phyloP scores from a whole-genome alignment of 257 asterid species.

The Salvia miltiorrhiza region DNA sequence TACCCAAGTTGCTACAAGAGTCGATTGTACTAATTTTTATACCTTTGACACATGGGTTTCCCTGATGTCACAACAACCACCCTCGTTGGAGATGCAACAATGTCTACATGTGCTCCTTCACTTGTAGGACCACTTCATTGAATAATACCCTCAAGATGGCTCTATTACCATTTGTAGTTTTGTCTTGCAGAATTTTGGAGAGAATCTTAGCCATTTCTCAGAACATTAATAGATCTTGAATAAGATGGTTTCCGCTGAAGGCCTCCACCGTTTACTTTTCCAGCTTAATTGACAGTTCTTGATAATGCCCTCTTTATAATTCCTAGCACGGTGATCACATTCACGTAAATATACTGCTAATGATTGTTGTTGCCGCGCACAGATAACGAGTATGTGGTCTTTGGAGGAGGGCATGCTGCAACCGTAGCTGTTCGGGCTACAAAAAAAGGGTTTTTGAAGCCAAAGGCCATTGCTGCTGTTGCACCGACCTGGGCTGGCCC shows the following conservation, averaged over 20 bases:
- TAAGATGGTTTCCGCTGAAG: background rate
- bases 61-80: no score
- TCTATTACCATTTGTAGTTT: no score
- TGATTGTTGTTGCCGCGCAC: slow-evolving; percentile 22
- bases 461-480: slow-evolving; percentile 84
- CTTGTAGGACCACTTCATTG: no score
- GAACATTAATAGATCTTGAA: background rate
- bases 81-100: no score
- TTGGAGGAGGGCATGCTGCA: slow-evolving; percentile 99
- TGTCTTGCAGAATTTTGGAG: background rate
- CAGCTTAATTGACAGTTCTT: background rate
- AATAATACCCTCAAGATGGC: no score
- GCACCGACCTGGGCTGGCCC: slow-evolving; percentile 99
- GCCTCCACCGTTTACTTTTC: background rate
- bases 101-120: no score
- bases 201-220: background rate
- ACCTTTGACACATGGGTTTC: no score
- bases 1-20: no score
- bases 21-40: no score
- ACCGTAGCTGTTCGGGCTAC: slow-evolving; percentile 85
- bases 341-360: slow-evolving; percentile 2
- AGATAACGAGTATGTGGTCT: slow-evolving; percentile 68
- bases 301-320: background rate
- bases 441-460: slow-evolving; percentile 67
- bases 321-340: slow-evolving; percentile 8